Conservation (phyloP, 2,329 filamentous ascomycete species). For the Scedosporium dehoogii region DNA sequence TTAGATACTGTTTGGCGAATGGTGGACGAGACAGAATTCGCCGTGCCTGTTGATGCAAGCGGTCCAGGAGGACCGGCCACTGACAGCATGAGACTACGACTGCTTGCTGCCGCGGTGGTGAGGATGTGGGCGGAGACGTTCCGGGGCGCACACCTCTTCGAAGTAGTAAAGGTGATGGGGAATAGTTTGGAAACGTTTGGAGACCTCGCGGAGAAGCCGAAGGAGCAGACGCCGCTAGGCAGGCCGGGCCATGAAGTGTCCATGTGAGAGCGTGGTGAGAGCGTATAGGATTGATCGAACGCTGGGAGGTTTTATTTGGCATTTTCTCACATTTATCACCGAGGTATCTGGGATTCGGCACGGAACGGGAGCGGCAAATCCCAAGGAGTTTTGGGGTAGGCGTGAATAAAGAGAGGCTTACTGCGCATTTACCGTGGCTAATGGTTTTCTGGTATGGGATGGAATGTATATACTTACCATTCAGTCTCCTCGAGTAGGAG, state of each 20-base stretch:
- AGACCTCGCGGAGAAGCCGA: conserved; percentile 44
- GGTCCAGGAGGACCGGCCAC: conserved; percentile 30
- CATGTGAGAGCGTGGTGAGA: background rate
- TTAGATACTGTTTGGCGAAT: conserved; percentile 47
- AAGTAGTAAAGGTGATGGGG: conserved; percentile 49
- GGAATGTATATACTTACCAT: too few species aligned
- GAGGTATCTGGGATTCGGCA: too few species aligned
- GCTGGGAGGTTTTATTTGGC: background rate
- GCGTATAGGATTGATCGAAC: too few species aligned
- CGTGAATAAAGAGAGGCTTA: too few species aligned
- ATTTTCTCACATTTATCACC: too few species aligned
- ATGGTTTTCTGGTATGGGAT: too few species aligned
- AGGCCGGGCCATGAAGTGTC: conserved; percentile 16
- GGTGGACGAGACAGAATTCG: conserved; percentile 53
- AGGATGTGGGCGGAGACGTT: conserved; percentile 53
- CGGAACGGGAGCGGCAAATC: too few species aligned
- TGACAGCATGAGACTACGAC: conserved; percentile 41
- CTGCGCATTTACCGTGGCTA: too few species aligned
- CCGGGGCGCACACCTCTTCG: conserved; percentile 51
- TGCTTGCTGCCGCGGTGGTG: conserved; percentile 47
- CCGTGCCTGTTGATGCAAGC: conserved; percentile 48
- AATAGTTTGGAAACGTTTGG: conserved; percentile 47
- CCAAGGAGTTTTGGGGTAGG: too few species aligned
- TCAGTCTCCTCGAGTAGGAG: too few species aligned
- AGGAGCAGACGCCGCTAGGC: conserved; percentile 34